Evolutionary conservation across 2,329 filamentous ascomycete species (phyloP).

Genomic region (Microascus cirrosus): DNA sequence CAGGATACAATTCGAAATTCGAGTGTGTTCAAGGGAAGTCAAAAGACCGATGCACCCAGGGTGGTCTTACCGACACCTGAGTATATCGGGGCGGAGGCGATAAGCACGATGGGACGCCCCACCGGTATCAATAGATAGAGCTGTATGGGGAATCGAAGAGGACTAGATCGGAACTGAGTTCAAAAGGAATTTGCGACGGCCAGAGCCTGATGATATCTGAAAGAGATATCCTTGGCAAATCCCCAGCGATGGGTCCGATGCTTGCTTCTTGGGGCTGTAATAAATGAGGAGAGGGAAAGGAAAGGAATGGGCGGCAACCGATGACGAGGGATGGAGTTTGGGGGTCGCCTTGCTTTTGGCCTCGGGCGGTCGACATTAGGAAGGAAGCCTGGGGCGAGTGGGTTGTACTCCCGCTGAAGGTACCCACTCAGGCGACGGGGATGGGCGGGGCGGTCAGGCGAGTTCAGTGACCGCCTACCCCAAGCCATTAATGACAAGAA

Average conservation of each 20-base stretch:
- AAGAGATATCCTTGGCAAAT: background rate
- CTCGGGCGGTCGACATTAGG: background rate
- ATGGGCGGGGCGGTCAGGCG: background rate
- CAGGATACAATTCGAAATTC: background rate
- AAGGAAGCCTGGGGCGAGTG: background rate
- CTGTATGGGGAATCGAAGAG: background rate
- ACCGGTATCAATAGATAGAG: background rate
- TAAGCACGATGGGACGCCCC: background rate
- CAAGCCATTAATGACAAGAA: background rate
- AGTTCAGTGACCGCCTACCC: background rate
- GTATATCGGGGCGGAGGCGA: background rate
- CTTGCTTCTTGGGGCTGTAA: background rate
- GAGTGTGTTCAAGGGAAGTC: background rate
- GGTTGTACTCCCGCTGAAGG: background rate
- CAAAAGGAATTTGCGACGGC: background rate
- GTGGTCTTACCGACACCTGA: background rate
- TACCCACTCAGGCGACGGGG: background rate
- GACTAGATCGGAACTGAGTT: background rate
- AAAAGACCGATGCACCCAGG: background rate
- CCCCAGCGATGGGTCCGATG: background rate
- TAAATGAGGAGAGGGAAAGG: background rate
- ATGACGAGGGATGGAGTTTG: constrained; percentile 5
- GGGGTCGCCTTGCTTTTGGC: constrained; percentile 3
- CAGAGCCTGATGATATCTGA: background rate
- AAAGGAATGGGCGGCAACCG: background rate